Base-by-base conservation (phyloP, 805 yeast species). In the Yamadazyma paraphyllophila region DNA sequence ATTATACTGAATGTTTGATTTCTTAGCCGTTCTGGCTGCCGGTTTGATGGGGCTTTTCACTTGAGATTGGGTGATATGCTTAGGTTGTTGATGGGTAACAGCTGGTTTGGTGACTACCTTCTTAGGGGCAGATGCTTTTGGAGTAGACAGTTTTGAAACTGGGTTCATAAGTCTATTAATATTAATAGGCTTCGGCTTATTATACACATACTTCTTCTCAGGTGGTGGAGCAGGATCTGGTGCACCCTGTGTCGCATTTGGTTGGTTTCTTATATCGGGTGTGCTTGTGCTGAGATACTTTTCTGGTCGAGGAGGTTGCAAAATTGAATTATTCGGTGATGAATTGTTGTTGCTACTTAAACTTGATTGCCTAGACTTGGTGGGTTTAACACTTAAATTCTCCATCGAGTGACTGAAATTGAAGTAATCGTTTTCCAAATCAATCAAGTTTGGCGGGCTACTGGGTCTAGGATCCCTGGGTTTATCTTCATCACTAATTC, bases 371-470 rank as follows among this genome's bases (percentile, higher is more conserved):
- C 45, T 31, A 2, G 42, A 37, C 11, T 31, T 29, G 17, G 24
- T 20, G 6, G 52, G 50, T 29, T 51, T 58, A 17, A 62, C 35
- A 7, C 57, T 43, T 16, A 59, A 50, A 37, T 59, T 66, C 35
- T 63, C 65, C 48, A 60, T 43, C 12, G 59, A 54, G 11, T 49
- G 51, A 45, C 45, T 51, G 36, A 49, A 20, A 24, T 34, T 39
- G 30, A 57, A 55, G 40, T 74, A 82, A 52, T 81, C 88, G 16
- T 52, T 54, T 58, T 79, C 95, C 54, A 89, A 81, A 59, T 89
- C 96, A 50, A 90, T 85, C 54, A 89, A 71, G 47, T 81, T 80
- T 31, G 77, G 71, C 35, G 74, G 67, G 20, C 47, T 17, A 4
- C 11, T 42, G 12, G 25, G 35, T 6, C 15, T 39, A 54, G 20